A percentile compares a stretch with the other conserved stretches of the same genome.
These are phyloP conservation scores for Clarireedia homoeocarpa DNA, from an alignment of 2,329 filamentous ascomycete genomes.

Conservation along the genomic window DNA sequence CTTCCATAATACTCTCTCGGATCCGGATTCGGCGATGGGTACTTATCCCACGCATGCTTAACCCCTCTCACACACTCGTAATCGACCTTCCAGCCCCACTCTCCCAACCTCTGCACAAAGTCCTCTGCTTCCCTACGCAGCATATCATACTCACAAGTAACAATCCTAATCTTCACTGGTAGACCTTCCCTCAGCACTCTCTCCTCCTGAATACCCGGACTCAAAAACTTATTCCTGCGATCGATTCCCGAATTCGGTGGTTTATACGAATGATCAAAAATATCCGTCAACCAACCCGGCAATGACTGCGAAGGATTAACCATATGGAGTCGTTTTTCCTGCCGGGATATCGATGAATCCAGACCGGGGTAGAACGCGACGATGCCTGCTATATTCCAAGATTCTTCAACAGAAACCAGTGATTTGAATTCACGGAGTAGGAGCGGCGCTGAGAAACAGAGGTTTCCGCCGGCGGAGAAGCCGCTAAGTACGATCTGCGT, in stretches of 20 bases:
- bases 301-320: neutral
- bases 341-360: slow-evolving; percentile 7
- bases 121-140: slow-evolving; percentile 17
- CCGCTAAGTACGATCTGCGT: slow-evolving; percentile 36
- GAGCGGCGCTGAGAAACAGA: slow-evolving; percentile 13
- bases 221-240: neutral
- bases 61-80: slow-evolving; percentile 17
- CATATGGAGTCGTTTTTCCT: neutral
- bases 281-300: slow-evolving; percentile 7
- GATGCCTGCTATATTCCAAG: neutral
- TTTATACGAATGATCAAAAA: slow-evolving; percentile 16
- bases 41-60: slow-evolving; percentile 23
- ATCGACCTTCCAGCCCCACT: slow-evolving; percentile 18
- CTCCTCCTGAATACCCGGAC: slow-evolving; percentile 15
- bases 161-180: slow-evolving; percentile 16
- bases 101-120: slow-evolving; percentile 17
- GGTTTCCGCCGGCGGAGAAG: slow-evolving; percentile 37
- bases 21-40: neutral
- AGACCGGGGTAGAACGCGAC: slow-evolving; percentile 6
- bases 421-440: slow-evolving; percentile 8
- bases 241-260: slow-evolving; percentile 12
- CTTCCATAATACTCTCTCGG: slow-evolving; percentile 2
- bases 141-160: slow-evolving; percentile 21
- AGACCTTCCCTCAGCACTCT: slow-evolving; percentile 15
- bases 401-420: neutral